phyloP scores from a whole-genome alignment of 2,329 filamentous ascomycete genomes.

The Diaporthe sp. region DNA sequence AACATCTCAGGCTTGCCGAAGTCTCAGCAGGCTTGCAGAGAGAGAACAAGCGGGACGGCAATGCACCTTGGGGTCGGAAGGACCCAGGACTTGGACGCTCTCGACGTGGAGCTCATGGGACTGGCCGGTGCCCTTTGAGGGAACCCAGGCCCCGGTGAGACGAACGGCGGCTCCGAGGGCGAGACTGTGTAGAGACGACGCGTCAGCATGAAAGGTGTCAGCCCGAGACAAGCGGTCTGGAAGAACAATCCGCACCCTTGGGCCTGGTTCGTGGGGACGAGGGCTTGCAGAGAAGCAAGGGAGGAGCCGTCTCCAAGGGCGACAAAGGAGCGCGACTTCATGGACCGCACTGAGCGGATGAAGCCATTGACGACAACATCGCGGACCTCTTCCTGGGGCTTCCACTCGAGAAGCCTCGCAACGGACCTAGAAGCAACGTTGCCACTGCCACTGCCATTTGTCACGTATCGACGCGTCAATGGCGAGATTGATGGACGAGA shows the following conservation, averaged over 20 bases:
- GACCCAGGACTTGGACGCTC: slow-evolving; percentile 78
- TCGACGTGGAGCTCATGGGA: slow-evolving; percentile 85
- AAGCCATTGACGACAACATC: slow-evolving; percentile 80
- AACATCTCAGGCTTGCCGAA: slow-evolving; percentile 6
- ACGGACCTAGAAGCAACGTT: slow-evolving; percentile 59
- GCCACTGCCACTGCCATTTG: slow-evolving; percentile 37
- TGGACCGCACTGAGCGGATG: slow-evolving; percentile 86
- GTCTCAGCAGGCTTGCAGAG: background rate
- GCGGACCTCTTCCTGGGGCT: slow-evolving; percentile 58
- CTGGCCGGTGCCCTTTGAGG: slow-evolving; percentile 77
- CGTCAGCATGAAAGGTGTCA: slow-evolving; percentile 48
- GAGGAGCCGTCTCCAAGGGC: slow-evolving; percentile 91
- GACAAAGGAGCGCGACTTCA: slow-evolving; percentile 87
- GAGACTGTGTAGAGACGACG: slow-evolving; percentile 67
- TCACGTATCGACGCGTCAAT: slow-evolving; percentile 28
- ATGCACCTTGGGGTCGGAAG: slow-evolving; percentile 81
- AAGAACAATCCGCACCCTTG: slow-evolving; percentile 71
- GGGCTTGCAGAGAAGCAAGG: slow-evolving; percentile 82
- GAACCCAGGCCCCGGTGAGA: slow-evolving; percentile 82
- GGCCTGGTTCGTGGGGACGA: slow-evolving; percentile 79
- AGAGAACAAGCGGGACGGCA: background rate
- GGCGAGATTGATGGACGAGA: background rate
- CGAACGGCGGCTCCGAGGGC: slow-evolving; percentile 85
- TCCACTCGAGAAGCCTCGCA: slow-evolving; percentile 69
- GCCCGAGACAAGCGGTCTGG: slow-evolving; percentile 44